Base-by-base conservation (phyloP, 768 basidiomycete genomes). In the Pleurotus giganteus region DNA sequence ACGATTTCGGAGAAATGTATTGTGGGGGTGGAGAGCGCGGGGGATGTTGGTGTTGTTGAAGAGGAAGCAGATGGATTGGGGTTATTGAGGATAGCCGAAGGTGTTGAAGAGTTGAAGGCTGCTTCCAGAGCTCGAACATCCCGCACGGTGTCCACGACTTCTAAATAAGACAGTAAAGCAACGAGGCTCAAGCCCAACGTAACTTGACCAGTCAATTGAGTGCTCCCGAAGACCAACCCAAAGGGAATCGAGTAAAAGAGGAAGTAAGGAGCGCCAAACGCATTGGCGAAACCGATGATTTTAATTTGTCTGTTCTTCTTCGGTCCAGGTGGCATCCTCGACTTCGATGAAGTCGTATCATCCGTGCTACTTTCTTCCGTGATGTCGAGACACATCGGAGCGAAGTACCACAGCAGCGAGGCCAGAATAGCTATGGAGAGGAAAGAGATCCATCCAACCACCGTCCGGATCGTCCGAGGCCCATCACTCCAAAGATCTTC, bases 231-330 rank as follows among this genome's bases (percentile, higher is more conserved):
- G 8, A 89, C 73, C 11, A 87, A 51, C 3, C 75, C 74, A 36
- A 96, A 80, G 44, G 77, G 70, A 21, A 89, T 77, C 5, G 80
- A 75, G 82, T 89, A 88, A 64, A 97, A 91, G 32, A 96, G 71
- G 53, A 94, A 73, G 68, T 94, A 97, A 1, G 91, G 84, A 13
- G 94, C 85, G 13, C 94, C 96, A 62, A 85, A 95, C 0, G 91
- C 85, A 66, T 98, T 97, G 0, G 91, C 90, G 63, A 86, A 96
- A 0, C 95, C 95, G 1, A 93, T 69, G 1, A 98, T 80, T 17
- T 74, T 77, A 4, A 59, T 49, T 51, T 57, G 53, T 37, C 84
- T 76, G 44, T 63, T 58, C 61, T 59, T 74, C 56, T 60, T 59
- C 55, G 64, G 68, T 49, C 51, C 57, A 37, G 39, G 8, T 29